Evolutionary conservation across 140 eudicot species (phyloP).

Genomic region (Bidens hawaiensis): DNA sequence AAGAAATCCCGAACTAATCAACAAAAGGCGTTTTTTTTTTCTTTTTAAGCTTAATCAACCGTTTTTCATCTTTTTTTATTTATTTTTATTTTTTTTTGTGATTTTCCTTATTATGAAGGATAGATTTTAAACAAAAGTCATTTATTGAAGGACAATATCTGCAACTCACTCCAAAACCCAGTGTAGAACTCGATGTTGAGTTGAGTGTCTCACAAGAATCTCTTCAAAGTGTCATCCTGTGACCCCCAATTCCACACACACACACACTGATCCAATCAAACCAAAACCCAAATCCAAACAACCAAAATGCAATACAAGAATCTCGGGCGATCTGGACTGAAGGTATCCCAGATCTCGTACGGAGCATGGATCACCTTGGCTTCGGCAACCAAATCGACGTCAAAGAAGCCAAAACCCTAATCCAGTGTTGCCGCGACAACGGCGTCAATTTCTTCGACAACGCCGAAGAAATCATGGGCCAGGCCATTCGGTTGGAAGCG

Average conservation of each 20-base stretch:
- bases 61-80: too few relatives aligned
- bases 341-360: constrained; percentile 74
- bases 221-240: background rate
- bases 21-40: too few relatives aligned
- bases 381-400: constrained; percentile 95
- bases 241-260: background rate
- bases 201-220: background rate
- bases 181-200: too few relatives aligned
- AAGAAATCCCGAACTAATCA: too few relatives aligned
- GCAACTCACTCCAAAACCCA: too few relatives aligned
- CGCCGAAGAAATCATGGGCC: constrained; percentile 96
- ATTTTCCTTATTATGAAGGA: too few relatives aligned
- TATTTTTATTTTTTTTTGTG: too few relatives aligned
- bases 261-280: background rate
- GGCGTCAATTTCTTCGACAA: constrained; percentile 97
- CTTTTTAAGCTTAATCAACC: too few relatives aligned
- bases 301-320: constrained; percentile 74
- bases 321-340: constrained; percentile 80
- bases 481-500: constrained; percentile 97
- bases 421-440: constrained; percentile 84
- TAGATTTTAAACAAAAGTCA: too few relatives aligned
- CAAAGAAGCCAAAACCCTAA: constrained; percentile 72
- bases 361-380: constrained; percentile 96
- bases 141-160: too few relatives aligned
- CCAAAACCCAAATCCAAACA: background rate